Base-by-base conservation (phyloP, 768 basidiomycete genomes). In the Russula emetica region DNA sequence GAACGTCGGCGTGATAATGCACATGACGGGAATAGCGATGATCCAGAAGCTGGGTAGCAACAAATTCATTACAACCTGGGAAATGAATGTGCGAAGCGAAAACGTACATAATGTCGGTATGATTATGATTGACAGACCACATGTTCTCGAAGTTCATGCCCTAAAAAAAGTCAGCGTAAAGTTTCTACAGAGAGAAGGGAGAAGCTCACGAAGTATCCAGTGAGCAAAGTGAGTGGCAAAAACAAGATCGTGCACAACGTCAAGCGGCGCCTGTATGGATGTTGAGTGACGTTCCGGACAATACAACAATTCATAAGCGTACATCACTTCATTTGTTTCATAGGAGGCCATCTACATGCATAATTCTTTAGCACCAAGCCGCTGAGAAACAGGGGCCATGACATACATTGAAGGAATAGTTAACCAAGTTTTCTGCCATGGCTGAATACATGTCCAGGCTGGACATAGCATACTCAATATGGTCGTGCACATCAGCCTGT, bases 321-420 rank as follows among this genome's bases (percentile, higher is more conserved):
- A 83, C 87, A 90, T 90, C 54, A 85, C 83, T 71, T 85, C 78
- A 70, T 89, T 89, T 85, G 85, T 88, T 67, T 88, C 83, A 71
- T 88, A 85, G 13, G 86, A 85, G 18, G 85, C 81, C 75, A 86
- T 81, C 87, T 88, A 13, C 20, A 34, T 36, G 18, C 38, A 69
- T 16, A 63, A 14, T n/a, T 24, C 22, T 55, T 52, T 34, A 53
- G 60, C 16, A 42, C 18, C 26, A 10, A 22, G 6, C 20, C 13
- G n/a, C 20, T 32, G 30, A 55, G 38, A 51, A 52, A 1, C 28
- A 34, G 36, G 11, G 53, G 20, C 36, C 40, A 26, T 13, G 34
- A 61, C 84, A 28, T 55, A 87, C 85, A 72, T 90, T 90, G 78
- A 90, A 90, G 22, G 85, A 83, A 71, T 86, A 90, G 63, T 81